Base-by-base conservation (phyloP, 805 yeast species). In the Candida jianshihensis region DNA sequence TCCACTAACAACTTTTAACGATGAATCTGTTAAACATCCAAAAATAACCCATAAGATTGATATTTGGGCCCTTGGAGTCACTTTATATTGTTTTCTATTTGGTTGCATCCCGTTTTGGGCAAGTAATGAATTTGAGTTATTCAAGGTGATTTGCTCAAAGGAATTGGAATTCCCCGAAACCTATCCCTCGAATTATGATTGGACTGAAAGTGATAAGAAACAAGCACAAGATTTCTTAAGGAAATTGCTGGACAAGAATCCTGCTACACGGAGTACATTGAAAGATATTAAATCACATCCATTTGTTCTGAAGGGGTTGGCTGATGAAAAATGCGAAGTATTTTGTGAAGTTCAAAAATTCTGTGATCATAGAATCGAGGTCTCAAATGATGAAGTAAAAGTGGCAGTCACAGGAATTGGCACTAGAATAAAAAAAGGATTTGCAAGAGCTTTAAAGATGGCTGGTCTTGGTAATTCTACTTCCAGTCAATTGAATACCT, bases 11-110 rank as follows among this genome's bases (percentile, higher is more conserved):
- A 38, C 33, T 15, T 37, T 37, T 17, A 56, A 52, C 25, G 57
- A 53, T 17, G 49, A 56, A 4, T 39, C 43, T 24, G 45, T 33
- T 10, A 29, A 40, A 14, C 46, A 49, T 36, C 73, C 78, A 5
- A 74, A 68, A 36, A 81, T 90, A 29, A 81, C 85, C 36, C 70
- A 79, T 54, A 87, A 84, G 57, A 84, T 92, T 37, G 98, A 92
- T 61, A 82, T 90, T n/a, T 92, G 98, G 98, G 95, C 98, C 0
- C 60, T 88, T 16, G 98, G 98, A 10, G 88, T 90, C 6, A 89
- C 97, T 0, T 62, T 92, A 14, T 92, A 78, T 58, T 89, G 97
- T 55, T 62, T 92, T 26, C 54, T 90, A 12, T 90, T 85, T 61
- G 98, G 98, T 10, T 69, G 71, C 43, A 73, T 92, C 30, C 98